Evolutionary conservation across 805 yeast species (phyloP), one percentile per base, ranked within the genome.

Genomic region (Wickerhamiella shivajii): DNA sequence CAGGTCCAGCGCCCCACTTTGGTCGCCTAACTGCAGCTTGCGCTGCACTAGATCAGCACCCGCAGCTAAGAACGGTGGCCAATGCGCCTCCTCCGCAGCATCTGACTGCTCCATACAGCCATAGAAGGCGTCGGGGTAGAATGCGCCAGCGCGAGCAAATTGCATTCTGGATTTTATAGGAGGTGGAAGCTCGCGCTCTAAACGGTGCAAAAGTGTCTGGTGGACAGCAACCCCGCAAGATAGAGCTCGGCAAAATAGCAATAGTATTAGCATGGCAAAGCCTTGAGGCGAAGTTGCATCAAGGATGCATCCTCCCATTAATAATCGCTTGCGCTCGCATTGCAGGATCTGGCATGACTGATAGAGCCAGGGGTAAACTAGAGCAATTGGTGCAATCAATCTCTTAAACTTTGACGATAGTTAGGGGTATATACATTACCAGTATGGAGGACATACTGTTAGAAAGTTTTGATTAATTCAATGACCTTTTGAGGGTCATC

Each of bases 401-500:
- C n/a, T n/a, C n/a, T n/a, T n/a, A n/a, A n/a, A n/a, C n/a, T n/a
- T n/a, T n/a, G n/a, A n/a, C n/a, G n/a, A n/a, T n/a, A n/a, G n/a
- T n/a, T n/a, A n/a, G n/a, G n/a, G n/a, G n/a, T n/a, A n/a, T n/a
- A n/a, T n/a, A n/a, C n/a, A n/a, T n/a, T n/a, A n/a, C n/a, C n/a
- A n/a, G n/a, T 24, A 24, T 16, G 27, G 27, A 24, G 27, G 18
- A 24, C 6, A 11, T 3, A 9, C n/a, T 12, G 13, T n/a, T 24
- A 31, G 6, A 31, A 25, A 5, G 24, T 29, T 22, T 33, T 32
- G 14, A 79, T 66, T 74, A 75, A 77, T 10, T 58, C 59, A 18
- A 85, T 56, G 0, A 97, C 94, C 4, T 68, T 67, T 21, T 66
- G 64, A 0, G 97, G 93, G 39, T 74, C 75, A 38, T 77, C 69